phyloP scores from a whole-genome alignment of 2,329 filamentous ascomycete species.

The Fusarium falciforme region DNA sequence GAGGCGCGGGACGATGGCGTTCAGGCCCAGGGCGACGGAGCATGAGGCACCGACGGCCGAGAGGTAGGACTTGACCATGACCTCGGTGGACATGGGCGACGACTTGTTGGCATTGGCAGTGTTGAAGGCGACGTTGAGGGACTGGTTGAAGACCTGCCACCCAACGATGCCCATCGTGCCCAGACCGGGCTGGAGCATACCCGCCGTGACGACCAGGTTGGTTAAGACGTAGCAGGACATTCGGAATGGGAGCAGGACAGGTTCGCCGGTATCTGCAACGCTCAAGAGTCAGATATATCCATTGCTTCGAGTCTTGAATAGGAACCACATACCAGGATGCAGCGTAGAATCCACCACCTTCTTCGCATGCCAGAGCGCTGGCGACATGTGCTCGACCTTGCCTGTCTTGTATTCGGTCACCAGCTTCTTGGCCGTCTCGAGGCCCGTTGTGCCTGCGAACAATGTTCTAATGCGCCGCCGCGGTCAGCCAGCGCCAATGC shows the following conservation, averaged over 20 bases:
- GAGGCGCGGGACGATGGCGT: constrained; percentile 87
- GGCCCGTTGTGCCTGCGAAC: constrained; percentile 79
- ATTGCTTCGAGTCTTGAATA: not conserved
- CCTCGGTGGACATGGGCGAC: constrained; percentile 82
- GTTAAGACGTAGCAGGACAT: constrained; percentile 97
- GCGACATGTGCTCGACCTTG: constrained; percentile 81
- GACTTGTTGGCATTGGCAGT: constrained; percentile 98
- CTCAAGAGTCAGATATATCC: constrained; percentile 22
- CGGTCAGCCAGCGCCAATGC: constrained; percentile 10
- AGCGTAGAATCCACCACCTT: constrained; percentile 97
- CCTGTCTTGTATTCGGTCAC: constrained; percentile 90
- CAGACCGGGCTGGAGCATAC: constrained; percentile 94
- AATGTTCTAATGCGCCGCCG: constrained; percentile 74
- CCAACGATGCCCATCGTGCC: constrained; percentile 84
- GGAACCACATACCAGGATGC: constrained; percentile 78
- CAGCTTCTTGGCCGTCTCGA: constrained; percentile 87
- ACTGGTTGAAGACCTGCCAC: constrained; percentile 98
- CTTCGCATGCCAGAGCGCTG: constrained; percentile 94
- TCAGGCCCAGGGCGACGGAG: constrained; percentile 91
- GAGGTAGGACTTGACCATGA: constrained; percentile 89
- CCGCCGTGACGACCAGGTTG: constrained; percentile 93
- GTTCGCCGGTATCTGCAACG: constrained; percentile 84
- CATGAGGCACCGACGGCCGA: constrained; percentile 94
- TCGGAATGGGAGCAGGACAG: constrained; percentile 93
- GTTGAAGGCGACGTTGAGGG: constrained; percentile 98